Percentiles rank a stretch among this genome's conserved stretches.
These are phyloP conservation scores for Arthrobotrys pseudoclavata DNA, from an alignment of 2,329 filamentous ascomycete genomes.

Conservation along the genomic window DNA sequence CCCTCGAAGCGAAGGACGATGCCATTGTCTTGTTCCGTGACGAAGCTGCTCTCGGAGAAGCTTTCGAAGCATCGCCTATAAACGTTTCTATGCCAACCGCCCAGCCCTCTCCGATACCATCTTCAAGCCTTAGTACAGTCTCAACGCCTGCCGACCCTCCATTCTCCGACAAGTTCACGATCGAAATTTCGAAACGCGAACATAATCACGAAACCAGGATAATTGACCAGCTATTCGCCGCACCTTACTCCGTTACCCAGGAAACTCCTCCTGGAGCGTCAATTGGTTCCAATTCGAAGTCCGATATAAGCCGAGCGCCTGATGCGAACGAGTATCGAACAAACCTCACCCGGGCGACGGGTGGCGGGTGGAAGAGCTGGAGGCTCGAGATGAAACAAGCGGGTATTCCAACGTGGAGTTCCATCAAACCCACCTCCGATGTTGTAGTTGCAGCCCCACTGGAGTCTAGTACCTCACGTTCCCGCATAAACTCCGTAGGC, in stretches of 20 bases:
- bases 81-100: constrained; percentile 27
- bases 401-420: constrained; percentile 35
- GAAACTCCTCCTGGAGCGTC: constrained; percentile 50
- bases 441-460: not conserved
- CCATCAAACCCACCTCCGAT: constrained; percentile 37
- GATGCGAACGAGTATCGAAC: constrained; percentile 28
- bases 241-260: constrained; percentile 24
- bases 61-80: constrained; percentile 41
- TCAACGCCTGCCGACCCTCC: not conserved
- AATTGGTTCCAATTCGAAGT: constrained; percentile 2
- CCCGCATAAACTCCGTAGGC: constrained; percentile 6
- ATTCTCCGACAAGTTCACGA: constrained; percentile 6
- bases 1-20: constrained; percentile 41
- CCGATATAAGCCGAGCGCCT: not conserved
- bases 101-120: constrained; percentile 39
- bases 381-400: constrained; percentile 51
- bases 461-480: not conserved
- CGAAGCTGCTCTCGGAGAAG: constrained; percentile 17
- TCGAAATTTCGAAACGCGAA: constrained; percentile 39
- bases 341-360: constrained; percentile 22
- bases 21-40: constrained; percentile 50
- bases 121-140: not conserved
- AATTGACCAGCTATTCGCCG: constrained; percentile 41
- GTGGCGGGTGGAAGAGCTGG: constrained; percentile 48
- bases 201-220: constrained; percentile 48